Percentiles rank a stretch among this genome's conserved stretches.
Conservation (phyloP, 2,329 filamentous ascomycete species). For the Alternaria sp. region DNA sequence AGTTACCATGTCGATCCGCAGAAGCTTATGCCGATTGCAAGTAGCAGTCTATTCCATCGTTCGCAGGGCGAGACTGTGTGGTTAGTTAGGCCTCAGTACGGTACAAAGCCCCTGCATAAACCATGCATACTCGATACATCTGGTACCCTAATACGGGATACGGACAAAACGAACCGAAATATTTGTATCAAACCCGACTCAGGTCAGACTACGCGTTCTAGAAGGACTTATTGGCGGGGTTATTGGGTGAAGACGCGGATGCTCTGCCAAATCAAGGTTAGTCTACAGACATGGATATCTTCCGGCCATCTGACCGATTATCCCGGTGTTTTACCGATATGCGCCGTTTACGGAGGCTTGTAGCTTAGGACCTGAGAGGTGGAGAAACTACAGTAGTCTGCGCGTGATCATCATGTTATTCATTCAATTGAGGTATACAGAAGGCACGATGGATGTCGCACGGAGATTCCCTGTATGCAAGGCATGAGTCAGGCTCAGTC, state of each 20-base stretch:
- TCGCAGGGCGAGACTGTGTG: not conserved
- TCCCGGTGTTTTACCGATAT: not conserved
- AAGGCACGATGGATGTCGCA: not conserved
- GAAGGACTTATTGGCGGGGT: not conserved
- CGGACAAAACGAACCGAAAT: not conserved
- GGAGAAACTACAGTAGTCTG: not conserved
- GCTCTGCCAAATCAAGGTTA: not conserved
- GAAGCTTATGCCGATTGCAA: too few species aligned
- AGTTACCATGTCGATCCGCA: not conserved
- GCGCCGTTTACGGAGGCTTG: not conserved
- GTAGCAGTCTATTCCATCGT: not conserved
- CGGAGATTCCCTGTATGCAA: not conserved
- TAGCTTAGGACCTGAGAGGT: not conserved
- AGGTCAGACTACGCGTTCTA: not conserved
- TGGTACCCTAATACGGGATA: not conserved
- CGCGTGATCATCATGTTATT: not conserved
- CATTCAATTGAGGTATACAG: not conserved
- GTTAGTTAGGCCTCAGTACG: not conserved
- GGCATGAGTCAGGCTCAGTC: not conserved
- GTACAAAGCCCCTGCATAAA: not conserved
- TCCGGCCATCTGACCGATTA: not conserved
- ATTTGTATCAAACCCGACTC: not conserved
- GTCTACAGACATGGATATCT: not conserved
- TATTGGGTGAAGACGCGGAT: not conserved
- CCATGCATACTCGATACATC: not conserved